Base-by-base conservation (phyloP, 345 rosid species). In the Atalantia buxifolia region DNA sequence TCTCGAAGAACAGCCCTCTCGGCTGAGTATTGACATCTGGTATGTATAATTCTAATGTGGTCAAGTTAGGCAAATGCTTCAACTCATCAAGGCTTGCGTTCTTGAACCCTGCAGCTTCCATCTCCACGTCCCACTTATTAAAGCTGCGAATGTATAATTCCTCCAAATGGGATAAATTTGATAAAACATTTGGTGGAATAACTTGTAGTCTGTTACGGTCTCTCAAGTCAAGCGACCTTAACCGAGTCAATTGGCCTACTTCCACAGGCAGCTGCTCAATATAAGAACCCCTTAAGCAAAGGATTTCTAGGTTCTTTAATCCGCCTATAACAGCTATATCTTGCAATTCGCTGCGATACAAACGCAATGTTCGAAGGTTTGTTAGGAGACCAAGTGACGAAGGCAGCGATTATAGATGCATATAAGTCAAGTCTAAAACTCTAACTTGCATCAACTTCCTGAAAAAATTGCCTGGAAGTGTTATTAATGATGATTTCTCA, bases 141-240 rank as follows among this genome's bases (percentile, higher is more conserved):
- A 82, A 84, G 73, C 82, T 14, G 0, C 40, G 9, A 74, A 78
- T 79, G 35, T 35, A 76, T 27, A 86, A 30, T 10, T 86, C 85
- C 48, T 86, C 86, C 16, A 84, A 73, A 5, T 28, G 18, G 16
- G 35, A 35, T 66, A 80, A 80, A 4, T 66, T 5, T 68, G 72
- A 57, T 0, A 86, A 30, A 16, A 84, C 72, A 5, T 50, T 48
- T 0, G 50, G 9, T 22, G 77, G 77, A n/a, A 84, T 82, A 10
- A 66, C 36, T 73, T 45, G 3, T 4, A 84, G 75, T 3, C 4
- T 2, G 0, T 1, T 0, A 24, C 89, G 77, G 8, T 4, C 0
- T 1, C 16, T 72, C 55, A 82, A 61, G 33, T 82, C 73, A 21
- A 80, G 62, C 16, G 74, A 19, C 72, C 63, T 64, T 9, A 86